Evolutionary conservation across 2,329 filamentous ascomycete species (phyloP), one percentile per base, ranked within the genome.

Genomic region (Arachnopeziza araneosa): DNA sequence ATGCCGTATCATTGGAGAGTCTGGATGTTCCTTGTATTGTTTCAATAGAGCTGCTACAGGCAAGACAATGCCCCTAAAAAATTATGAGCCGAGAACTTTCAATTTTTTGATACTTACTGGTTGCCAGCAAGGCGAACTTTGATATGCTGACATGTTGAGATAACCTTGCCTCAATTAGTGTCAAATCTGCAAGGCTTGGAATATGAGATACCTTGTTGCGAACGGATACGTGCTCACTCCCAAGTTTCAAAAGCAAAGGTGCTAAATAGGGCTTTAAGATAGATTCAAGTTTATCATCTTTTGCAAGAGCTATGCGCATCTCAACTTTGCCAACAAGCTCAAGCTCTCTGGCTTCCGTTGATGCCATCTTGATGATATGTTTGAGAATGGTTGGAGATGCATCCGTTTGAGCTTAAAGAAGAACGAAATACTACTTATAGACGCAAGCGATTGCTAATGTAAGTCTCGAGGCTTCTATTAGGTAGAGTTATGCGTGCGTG

Each of bases 11-110:
- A 97, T 80, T 0, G 87, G 79, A 14, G 87, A 88, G 49, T 85
- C 80, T 48, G 84, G 67, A 55, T 74, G 85, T 23, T 90, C 84
- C 74, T 96, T 96, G 80, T 96, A 97, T 73, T 98, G 95, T 67
- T 92, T 88, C 58, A 98, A 75, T 21, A 99, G 80, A 19, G 87
- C 85, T n/a, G 85, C 83, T 14, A 98, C 92, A 0, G 95, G 95
- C 6, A 99, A 79, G 57, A 93, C 81, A 64, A 97, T 73, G 44
- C 54, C 82, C 82, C 63, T 63, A 22, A 21, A 57, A 62, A 0
- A 56, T 56, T 24, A 52, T 66, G 51, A 63, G 54, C 52, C 23
- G 10, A 12, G 22, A 44, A 50, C 14, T 24, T n/a, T n/a, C 17
- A 24, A 14, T 26, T 54, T 23, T 57, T 48, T 19, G 36, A 51